Evolutionary conservation across 805 yeast species (phyloP), one percentile per base, ranked within the genome.

Genomic region (Helenozyma rhizophorensis): DNA sequence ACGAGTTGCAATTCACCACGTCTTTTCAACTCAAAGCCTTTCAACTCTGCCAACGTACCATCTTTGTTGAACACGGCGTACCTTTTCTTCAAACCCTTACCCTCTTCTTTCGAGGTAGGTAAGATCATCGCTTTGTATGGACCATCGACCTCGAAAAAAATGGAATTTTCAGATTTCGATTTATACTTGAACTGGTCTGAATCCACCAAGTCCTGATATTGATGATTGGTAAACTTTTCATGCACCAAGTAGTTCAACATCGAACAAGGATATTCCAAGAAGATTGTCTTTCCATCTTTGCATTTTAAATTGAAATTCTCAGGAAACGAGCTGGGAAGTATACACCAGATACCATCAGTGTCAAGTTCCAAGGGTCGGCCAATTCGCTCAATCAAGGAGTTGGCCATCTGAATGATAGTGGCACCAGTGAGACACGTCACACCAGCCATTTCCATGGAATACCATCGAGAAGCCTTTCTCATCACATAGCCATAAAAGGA

Each of bases 281-380:
- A 72, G 10, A 87, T 59, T 30, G 74, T 78, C 54, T 85, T 85
- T 4, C 97, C 97, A 48, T 81, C 78, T 44, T 80, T 76, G 50
- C 84, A 56, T 37, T 74, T 71, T 52, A 93, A 77, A 14, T 68
- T 68, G 57, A 70, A 87, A 46, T 88, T 83, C 50, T 93, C 98
- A 0, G 99, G 99, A 56, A 93, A 93, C 2, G 95, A 76, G 32
- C 78, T 72, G 2, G 99, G 98, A 27, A 93, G 66, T 43, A 89
- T 93, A 74, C 99, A 93, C 99, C 99, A 93, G 52, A 93, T 93
- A 68, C 99, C 99, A 71, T 93, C 99, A 0, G 99, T 93, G 60
- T 93, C 99, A 43, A 93, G 73, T 53, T 93, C 99, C 39, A 93
- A 65, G 0, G 98, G 98, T 47, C 97, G 72, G 2, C 99, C 99